Base-by-base conservation (phyloP, 2,329 filamentous ascomycete species). In the Pleurostoma richardsiae region DNA sequence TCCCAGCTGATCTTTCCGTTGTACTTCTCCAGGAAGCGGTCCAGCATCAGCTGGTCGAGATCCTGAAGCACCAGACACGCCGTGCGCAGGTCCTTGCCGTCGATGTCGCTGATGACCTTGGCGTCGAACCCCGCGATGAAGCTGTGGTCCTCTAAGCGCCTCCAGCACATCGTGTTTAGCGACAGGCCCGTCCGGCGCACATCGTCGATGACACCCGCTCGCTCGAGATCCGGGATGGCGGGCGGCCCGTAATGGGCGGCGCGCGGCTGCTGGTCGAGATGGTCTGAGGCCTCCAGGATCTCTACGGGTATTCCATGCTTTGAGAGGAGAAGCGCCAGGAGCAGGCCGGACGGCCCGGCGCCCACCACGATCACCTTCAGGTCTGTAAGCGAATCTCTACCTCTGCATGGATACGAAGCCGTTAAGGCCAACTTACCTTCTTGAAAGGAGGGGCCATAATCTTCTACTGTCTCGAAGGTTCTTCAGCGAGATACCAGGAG, bases 221-320 rank as follows among this genome's bases (percentile, higher is more conserved):
- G 72, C 39, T 67, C 58, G 42, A 86, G 70, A 48, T 82, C 79
- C 38, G 74, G 75, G 40, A 80, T 73, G 2, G 79, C 80, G 1
- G 79, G 71, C 0, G 77, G 70, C 4, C 76, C 78, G 58, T 83
- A 84, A 60, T 83, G 79, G 3, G 80, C 77, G 10, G 82, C 82
- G 29, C 82, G 77, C 1, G 82, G 82, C 48, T 79, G 78, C 48
- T 74, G 68, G 63, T 83, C 78, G 41, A 84, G 68, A 45, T 73
- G 66, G 29, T 69, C 59, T 2, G 73, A 70, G 3, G 74, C 73
- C 54, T 86, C 82, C 45, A 85, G 66, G 27, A 82, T 67, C 28
- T 72, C 73, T 40, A 77, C 72, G 30, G 69, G 63, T 49, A 82
- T 77, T 40, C 70, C 68, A 44, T 74, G 68, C 53, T 74, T 72